These are phyloP conservation scores for Mimosa pudica DNA, from an alignment of 306 rosid species.

Conservation along the genomic window DNA sequence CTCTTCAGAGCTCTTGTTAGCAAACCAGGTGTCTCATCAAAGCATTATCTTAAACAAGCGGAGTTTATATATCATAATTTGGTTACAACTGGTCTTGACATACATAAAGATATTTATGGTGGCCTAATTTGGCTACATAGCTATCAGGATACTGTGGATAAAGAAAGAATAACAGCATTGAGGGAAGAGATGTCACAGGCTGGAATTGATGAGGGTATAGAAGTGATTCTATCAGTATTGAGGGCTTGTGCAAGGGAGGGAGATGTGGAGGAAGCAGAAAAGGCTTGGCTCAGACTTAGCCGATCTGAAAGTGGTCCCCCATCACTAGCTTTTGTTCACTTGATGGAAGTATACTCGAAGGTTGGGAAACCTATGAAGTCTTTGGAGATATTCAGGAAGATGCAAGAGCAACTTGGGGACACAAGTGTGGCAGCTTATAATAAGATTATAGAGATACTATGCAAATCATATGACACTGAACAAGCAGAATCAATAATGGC, in stretches of 20 bases:
- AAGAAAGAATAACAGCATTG: slow-evolving; percentile 62
- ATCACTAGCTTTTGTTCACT: slow-evolving; percentile 72
- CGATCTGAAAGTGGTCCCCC: slow-evolving; percentile 51
- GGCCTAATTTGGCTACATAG: slow-evolving; percentile 97
- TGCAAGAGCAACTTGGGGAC: slow-evolving; percentile 57
- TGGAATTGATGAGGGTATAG: slow-evolving; percentile 69
- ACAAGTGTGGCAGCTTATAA: slow-evolving; percentile 64
- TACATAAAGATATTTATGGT: slow-evolving; percentile 77
- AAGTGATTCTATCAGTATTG: slow-evolving; percentile 75
- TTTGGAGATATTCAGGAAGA: slow-evolving; percentile 68
- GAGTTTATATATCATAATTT: slow-evolving; percentile 83
- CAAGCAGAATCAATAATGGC: slow-evolving; percentile 77
- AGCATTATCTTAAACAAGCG: slow-evolving; percentile 82
- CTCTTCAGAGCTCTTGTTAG: slow-evolving; percentile 74
- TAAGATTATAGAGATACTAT: slow-evolving; percentile 72
- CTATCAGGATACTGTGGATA: slow-evolving; percentile 80
- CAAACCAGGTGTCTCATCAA: slow-evolving; percentile 67
- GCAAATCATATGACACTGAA: slow-evolving; percentile 67
- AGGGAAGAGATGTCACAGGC: slow-evolving; percentile 70
- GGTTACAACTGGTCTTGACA: slow-evolving; percentile 68
- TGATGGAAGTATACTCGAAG: slow-evolving; percentile 84
- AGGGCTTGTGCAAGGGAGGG: slow-evolving; percentile 77
- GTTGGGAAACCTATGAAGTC: slow-evolving; percentile 69
- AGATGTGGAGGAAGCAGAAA: slow-evolving; percentile 68
- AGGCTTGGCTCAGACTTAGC: slow-evolving; percentile 65